Conservation (phyloP, 2,329 filamentous ascomycete species). For the Blastomyces percursus region DNA sequence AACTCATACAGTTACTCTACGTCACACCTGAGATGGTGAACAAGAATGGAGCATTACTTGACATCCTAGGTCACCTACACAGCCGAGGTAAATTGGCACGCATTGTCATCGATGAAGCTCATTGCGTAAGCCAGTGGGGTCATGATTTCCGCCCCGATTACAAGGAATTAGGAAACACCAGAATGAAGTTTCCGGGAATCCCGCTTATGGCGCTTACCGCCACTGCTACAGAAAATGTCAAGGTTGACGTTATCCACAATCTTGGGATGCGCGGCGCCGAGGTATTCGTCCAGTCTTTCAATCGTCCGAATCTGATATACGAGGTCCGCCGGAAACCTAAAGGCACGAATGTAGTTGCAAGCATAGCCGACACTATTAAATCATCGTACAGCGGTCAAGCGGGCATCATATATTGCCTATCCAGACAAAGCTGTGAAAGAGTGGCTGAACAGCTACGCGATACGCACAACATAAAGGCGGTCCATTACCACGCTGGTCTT, state of each 20-base stretch:
- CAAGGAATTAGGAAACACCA: slow-evolving; percentile 67
- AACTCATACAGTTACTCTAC: slow-evolving; percentile 76
- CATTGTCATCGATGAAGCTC: slow-evolving; percentile 96
- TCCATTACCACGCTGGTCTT: slow-evolving; percentile 80
- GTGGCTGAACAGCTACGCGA: slow-evolving; percentile 58
- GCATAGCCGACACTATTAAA: slow-evolving; percentile 52
- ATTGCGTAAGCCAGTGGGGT: slow-evolving; percentile 98
- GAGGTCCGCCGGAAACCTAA: slow-evolving; percentile 65
- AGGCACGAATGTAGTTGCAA: slow-evolving; percentile 42
- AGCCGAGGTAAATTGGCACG: slow-evolving; percentile 63
- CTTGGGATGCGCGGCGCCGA: slow-evolving; percentile 70
- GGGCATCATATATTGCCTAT: slow-evolving; percentile 89
- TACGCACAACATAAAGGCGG: slow-evolving; percentile 55
- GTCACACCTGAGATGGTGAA: slow-evolving; percentile 95
- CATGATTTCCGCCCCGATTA: slow-evolving; percentile 97
- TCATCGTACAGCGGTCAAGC: slow-evolving; percentile 58
- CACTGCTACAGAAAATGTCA: slow-evolving; percentile 87
- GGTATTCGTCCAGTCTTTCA: slow-evolving; percentile 86
- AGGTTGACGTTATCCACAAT: slow-evolving; percentile 81
- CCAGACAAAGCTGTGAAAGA: slow-evolving; percentile 68
- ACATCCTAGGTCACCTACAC: slow-evolving; percentile 58
- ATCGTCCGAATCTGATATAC: slow-evolving; percentile 88
- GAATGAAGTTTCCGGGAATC: slow-evolving; percentile 61
- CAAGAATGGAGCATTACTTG: slow-evolving; percentile 61
- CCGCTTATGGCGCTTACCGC: slow-evolving; percentile 93